A percentile compares a stretch with the other conserved stretches of the same genome.
Evolutionary conservation across 2,329 filamentous ascomycete genomes (phyloP).

Genomic region (Leptoxyphium fumago): DNA sequence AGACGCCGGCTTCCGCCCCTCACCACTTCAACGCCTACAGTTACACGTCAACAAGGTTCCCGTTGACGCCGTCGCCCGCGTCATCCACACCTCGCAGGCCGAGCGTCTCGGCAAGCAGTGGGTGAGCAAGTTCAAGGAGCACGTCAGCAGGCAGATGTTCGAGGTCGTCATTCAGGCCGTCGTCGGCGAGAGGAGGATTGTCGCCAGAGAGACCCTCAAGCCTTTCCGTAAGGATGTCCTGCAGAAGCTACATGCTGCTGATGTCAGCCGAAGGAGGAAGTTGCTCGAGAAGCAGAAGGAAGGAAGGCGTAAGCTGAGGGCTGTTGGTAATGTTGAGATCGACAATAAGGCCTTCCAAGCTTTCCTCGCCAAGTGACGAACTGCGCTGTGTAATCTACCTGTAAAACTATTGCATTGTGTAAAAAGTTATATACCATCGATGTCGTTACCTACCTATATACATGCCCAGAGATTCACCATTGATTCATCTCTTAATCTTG

Average conservation of each 20-base stretch:
- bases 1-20: constrained; percentile 73
- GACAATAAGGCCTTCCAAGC: constrained; percentile 91
- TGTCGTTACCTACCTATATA: too few species aligned
- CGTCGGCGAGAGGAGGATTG: constrained; percentile 56
- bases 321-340: constrained; percentile 81
- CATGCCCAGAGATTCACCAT: too few species aligned
- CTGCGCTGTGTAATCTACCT: background rate
- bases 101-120: constrained; percentile 70
- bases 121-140: constrained; percentile 94
- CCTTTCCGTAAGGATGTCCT: constrained; percentile 92
- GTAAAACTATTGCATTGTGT: too few species aligned
- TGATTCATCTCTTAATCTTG: too few species aligned
- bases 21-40: constrained; percentile 75
- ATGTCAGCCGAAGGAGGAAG: constrained; percentile 70
- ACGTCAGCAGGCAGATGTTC: constrained; percentile 93
- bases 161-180: constrained; percentile 91
- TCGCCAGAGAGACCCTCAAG: constrained; percentile 89
- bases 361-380: constrained; percentile 63
- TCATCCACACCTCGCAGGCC: constrained; percentile 71
- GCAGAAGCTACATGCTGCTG: constrained; percentile 81
- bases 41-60: constrained; percentile 84
- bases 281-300: constrained; percentile 94
- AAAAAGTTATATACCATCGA: too few species aligned
- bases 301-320: constrained; percentile 71
- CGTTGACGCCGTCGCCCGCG: constrained; percentile 85